Evolutionary conservation across 371 early-diverging fungal species (phyloP).

Genomic region (Mucor piriformis): DNA sequence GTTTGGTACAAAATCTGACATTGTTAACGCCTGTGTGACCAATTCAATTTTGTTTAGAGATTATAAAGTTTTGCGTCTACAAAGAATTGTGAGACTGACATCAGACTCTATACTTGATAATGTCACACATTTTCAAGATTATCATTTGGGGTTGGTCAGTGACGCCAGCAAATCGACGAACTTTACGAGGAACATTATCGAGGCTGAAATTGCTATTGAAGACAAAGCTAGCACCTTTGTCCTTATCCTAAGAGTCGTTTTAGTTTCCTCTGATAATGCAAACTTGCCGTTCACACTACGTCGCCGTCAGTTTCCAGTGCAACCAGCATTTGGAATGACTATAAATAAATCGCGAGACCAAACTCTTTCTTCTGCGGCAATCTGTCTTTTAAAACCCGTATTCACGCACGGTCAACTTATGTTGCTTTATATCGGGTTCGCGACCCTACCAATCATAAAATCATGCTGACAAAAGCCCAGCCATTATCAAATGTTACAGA

Average conservation of each 20-base stretch:
- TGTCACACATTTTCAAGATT: too few relatives aligned
- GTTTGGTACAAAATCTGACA: too few relatives aligned
- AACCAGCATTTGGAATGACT: slow-evolving; percentile 29
- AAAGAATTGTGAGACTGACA: too few relatives aligned
- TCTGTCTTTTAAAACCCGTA: slow-evolving; percentile 23
- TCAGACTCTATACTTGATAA: too few relatives aligned
- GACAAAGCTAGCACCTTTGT: neutral
- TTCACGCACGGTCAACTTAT: slow-evolving; percentile 9
- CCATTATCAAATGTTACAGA: too few relatives aligned
- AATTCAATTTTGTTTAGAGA: too few relatives aligned
- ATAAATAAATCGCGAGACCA: slow-evolving; percentile 39
- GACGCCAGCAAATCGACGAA: neutral
- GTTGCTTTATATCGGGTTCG: slow-evolving; percentile 6
- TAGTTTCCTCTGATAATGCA: neutral
- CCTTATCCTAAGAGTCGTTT: too few relatives aligned
- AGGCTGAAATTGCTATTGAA: slow-evolving; percentile 16
- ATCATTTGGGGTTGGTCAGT: too few relatives aligned
- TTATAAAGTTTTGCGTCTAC: too few relatives aligned
- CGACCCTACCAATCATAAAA: too few relatives aligned
- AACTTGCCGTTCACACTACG: neutral
- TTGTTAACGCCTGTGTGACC: too few relatives aligned
- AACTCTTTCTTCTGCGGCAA: slow-evolving; percentile 19
- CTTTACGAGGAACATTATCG: slow-evolving; percentile 9
- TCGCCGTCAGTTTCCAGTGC: slow-evolving; percentile 20
- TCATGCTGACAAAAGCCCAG: too few relatives aligned